Base-by-base conservation (phyloP, 2,329 filamentous ascomycete species). In the Colletotrichum euphorbiae region DNA sequence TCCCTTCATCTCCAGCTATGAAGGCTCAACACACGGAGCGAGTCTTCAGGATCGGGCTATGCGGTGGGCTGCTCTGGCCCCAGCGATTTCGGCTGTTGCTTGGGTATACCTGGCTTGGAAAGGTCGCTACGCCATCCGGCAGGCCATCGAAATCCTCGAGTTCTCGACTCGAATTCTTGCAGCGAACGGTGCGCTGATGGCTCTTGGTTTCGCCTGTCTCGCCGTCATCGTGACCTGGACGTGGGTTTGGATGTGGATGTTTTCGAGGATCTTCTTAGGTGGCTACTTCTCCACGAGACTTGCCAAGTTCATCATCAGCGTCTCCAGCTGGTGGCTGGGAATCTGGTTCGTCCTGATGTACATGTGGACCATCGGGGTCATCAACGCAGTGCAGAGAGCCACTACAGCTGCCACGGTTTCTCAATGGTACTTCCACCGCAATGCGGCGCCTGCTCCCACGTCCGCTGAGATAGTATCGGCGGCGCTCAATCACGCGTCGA, bases 391-490 rank as follows among this genome's bases (percentile, higher is more conserved):
- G 21, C 95, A 99, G 78, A 90, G 96, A 67, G 91, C 93, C 21
- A 96, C 94, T 15, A 97, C 95, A 13, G 95, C 94, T 24, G 96
- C 96, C 11, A 97, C 95, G 0, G 95, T 98, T 24, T 97, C 93
- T 45, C 96, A 99, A 79, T 99, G 96, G 96, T 99, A 99, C 80
- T 99, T 98, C 79, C 95, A 98, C 79, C 93, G 96, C 70, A 92
- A 97, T 73, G 89, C 90, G 4, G 87, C 90, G 11, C 93, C 95
- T 5, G 85, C 91, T 8, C 90, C 94, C 2, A 90, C 93, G 0
- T 94, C 93, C 1, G 85, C 87, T 64, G 91, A 94, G 62, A 91
- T 98, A 54, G 93, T 98, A 28, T 84, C 88, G 69, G 95, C 94
- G 6, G 95, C 94, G 13, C 83, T 97, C 50, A 84, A 85, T 56